phyloP scores from a whole-genome alignment of 2,329 filamentous ascomycete genomes.

The Blumeria graminis region DNA sequence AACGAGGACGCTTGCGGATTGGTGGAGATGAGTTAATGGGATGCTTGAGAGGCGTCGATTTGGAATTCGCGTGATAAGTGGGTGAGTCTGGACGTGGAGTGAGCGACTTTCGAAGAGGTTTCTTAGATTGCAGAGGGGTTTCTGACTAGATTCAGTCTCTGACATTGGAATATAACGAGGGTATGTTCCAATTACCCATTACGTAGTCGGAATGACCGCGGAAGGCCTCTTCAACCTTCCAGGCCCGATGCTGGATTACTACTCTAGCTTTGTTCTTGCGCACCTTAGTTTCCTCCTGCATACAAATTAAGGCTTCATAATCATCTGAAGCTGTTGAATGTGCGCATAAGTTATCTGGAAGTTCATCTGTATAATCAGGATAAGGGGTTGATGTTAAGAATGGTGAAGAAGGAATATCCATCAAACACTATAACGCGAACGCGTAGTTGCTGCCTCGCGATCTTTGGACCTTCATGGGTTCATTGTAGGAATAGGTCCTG shows the following conservation, averaged over 20 bases:
- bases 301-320: constrained; percentile 20
- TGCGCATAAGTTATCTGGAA: constrained; percentile 7
- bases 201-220: too few species aligned
- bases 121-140: constrained; percentile 8
- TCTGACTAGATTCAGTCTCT: constrained; percentile 6
- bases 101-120: not conserved
- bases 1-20: constrained; percentile 17
- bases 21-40: constrained; percentile 12
- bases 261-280: constrained; percentile 20
- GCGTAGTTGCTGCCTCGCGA: too few species aligned
- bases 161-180: not conserved
- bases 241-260: constrained; percentile 27
- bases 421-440: constrained; percentile 2
- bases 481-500: too few species aligned
- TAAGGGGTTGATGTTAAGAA: constrained; percentile 9
- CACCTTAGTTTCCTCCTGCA: constrained; percentile 18
- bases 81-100: constrained; percentile 17
- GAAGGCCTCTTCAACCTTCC: constrained; percentile 18
- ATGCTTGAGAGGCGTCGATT: constrained; percentile 19
- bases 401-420: constrained; percentile 8
- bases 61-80: constrained; percentile 7
- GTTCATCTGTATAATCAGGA: constrained; percentile 7
- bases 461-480: too few species aligned
- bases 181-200: constrained; percentile 20
- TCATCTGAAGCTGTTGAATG: constrained; percentile 20